phyloP scores from a whole-genome alignment of 305 asterid genomes.

The Fraxinus nigra region DNA sequence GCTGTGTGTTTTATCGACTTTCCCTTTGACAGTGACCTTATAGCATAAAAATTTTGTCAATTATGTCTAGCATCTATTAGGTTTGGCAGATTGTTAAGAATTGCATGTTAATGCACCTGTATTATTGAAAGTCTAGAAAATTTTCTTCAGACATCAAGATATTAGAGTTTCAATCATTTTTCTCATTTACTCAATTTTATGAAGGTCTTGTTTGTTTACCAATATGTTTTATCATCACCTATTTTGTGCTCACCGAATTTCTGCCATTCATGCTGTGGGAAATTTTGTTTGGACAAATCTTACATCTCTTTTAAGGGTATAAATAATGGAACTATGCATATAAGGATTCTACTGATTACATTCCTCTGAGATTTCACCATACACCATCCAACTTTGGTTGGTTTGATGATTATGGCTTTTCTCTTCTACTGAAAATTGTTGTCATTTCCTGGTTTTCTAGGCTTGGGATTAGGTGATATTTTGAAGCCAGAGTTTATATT shows the following conservation, averaged over 20 bases:
- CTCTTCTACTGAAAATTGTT: conserved; percentile 18
- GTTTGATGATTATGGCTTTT: conserved; percentile 11
- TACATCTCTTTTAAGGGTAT: conserved; percentile 6
- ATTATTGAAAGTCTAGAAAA: not conserved
- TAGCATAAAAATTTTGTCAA: conserved; percentile 5
- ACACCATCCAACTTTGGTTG: conserved; percentile 4
- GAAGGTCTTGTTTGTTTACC: not conserved
- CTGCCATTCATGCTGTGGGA: not conserved
- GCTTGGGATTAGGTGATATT: conserved; percentile 89
- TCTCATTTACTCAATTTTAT: conserved; percentile 9
- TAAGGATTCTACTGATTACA: conserved; percentile 2
- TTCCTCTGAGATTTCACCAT: conserved; percentile 2
- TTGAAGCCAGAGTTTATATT: conserved; percentile 76
- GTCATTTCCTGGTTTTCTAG: conserved; percentile 41
- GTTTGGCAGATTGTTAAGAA: not conserved
- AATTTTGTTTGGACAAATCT: conserved; percentile 10
- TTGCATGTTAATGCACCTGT: not conserved
- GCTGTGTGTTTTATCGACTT: not conserved
- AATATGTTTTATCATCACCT: not conserved
- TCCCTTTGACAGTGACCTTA: not conserved
- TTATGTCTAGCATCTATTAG: not conserved
- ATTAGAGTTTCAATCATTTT: not conserved
- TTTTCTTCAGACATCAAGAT: not conserved
- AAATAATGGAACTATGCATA: conserved; percentile 6
- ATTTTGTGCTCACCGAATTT: not conserved